A percentile compares a stretch with the other conserved stretches of the same genome.
These are phyloP conservation scores for Coniochaeta sp. DNA, from an alignment of 2,329 filamentous ascomycete species.

Conservation along the genomic window DNA sequence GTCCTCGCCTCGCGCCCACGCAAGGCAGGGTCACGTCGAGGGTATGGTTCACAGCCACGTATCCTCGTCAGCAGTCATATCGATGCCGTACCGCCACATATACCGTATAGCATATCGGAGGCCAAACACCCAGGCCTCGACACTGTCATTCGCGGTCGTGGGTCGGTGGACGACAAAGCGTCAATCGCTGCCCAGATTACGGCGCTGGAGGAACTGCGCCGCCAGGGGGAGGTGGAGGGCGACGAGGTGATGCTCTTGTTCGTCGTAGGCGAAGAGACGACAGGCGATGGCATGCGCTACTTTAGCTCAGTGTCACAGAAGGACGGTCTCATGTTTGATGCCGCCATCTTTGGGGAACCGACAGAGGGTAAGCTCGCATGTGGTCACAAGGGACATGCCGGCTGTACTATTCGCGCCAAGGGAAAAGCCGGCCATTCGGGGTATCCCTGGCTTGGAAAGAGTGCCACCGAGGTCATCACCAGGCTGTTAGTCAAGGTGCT, in stretches of 20 bases:
- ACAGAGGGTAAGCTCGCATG: slow-evolving; percentile 82
- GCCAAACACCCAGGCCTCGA: slow-evolving; percentile 27
- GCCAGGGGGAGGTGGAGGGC: slow-evolving; percentile 23
- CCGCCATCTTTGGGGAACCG: slow-evolving; percentile 87
- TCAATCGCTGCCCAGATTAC: slow-evolving; percentile 67
- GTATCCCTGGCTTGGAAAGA: slow-evolving; percentile 84
- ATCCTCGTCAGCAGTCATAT: slow-evolving; percentile 75
- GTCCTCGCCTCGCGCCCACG: slow-evolving; percentile 59
- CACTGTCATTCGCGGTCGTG: slow-evolving; percentile 61
- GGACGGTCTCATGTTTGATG: slow-evolving; percentile 35
- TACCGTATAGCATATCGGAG: slow-evolving; percentile 56
- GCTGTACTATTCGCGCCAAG: slow-evolving; percentile 57
- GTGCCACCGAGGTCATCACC: slow-evolving; percentile 75
- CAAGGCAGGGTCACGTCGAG: slow-evolving; percentile 26
- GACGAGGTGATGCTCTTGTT: slow-evolving; percentile 44
- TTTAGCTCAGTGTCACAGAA: slow-evolving; percentile 34
- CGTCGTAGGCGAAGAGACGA: slow-evolving; percentile 76
- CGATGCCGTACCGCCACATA: slow-evolving; percentile 68
- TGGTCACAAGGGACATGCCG: slow-evolving; percentile 82
- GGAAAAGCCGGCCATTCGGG: slow-evolving; percentile 82
- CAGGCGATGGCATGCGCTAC: slow-evolving; percentile 70
- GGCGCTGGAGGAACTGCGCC: slow-evolving; percentile 52
- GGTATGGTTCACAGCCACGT: slow-evolving; percentile 17
- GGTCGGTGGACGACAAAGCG: slow-evolving; percentile 65
- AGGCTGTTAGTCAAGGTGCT: slow-evolving; percentile 63